phyloP scores from a whole-genome alignment of 73 alveolate genomes.

The Tetrahymena malaccensis region DNA sequence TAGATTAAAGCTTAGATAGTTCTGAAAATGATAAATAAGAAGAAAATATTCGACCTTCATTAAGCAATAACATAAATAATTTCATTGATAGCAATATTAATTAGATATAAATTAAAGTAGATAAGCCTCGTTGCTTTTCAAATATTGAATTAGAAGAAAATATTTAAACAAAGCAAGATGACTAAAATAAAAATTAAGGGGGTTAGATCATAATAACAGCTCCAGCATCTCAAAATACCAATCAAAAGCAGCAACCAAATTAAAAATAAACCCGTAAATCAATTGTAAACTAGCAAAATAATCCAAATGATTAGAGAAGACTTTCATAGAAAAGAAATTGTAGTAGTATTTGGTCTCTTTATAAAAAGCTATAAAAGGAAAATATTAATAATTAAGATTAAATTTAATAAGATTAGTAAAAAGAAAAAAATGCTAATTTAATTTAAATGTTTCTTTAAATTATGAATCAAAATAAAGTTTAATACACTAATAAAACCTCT shows the following conservation, averaged over 20 bases:
- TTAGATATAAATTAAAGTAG: not conserved
- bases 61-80: not conserved
- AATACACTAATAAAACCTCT: not conserved
- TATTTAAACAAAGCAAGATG: not conserved
- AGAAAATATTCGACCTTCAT: not conserved
- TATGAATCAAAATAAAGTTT: not conserved
- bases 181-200: too few relatives aligned
- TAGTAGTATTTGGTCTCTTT: not conserved
- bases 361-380: too few relatives aligned
- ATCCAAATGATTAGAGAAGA: not conserved
- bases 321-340: not conserved
- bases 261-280: not conserved
- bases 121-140: not conserved
- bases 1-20: not conserved
- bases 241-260: too few relatives aligned
- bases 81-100: not conserved
- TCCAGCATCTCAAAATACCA: not conserved
- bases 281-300: not conserved
- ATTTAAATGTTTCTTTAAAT: not conserved
- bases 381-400: not conserved
- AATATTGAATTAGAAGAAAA: not conserved
- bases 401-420: not conserved
- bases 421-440: not conserved
- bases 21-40: not conserved
- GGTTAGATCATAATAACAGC: not conserved